phyloP scores from a whole-genome alignment of 78 protist species.

The slime mould (Dictyostelium discoideum) region dicty_2.7 NC_007088.5:3883501-3884000 shows the following conservation, averaged over 20 bases:
- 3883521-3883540: background rate
- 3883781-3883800: background rate
- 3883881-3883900: conserved; percentile 3
- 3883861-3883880: no score
- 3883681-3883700: conserved; percentile 87
- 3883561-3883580: conserved; percentile 90
- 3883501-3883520: conserved; percentile 37
- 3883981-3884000: conserved; percentile 25
- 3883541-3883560: background rate
- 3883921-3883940: background rate
- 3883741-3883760: conserved; percentile 86
- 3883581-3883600: conserved; percentile 96
- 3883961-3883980: conserved; percentile 86
- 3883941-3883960: conserved; percentile 39
- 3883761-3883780: conserved; percentile 59
- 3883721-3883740: conserved; percentile 79
- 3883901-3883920: background rate
- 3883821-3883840: conserved; percentile 5
- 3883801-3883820: conserved; percentile 4
- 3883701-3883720: conserved; percentile 37
- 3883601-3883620: conserved; percentile 63
- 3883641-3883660: conserved; percentile 91
- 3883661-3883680: conserved; percentile 94
- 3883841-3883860: background rate
- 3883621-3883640: conserved; percentile 91